phyloP scores from a whole-genome alignment of 768 basidiomycete species.

The Russula vinacea region DNA sequence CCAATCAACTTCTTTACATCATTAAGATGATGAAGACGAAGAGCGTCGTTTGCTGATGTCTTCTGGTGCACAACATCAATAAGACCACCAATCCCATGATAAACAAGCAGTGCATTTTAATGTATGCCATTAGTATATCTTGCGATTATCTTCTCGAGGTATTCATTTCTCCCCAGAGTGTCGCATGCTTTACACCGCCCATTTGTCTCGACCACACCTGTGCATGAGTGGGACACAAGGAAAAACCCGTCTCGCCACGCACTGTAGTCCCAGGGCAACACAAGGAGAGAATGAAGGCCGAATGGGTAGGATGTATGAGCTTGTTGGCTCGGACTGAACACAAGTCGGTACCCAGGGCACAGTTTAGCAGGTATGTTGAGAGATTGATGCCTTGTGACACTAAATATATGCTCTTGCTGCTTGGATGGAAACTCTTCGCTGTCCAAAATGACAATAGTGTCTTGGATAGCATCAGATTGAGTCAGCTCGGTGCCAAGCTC shows the following conservation, averaged over 20 bases:
- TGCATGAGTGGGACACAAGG: neutral
- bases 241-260: neutral
- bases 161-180: neutral
- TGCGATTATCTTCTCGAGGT: neutral
- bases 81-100: neutral
- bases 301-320: neutral
- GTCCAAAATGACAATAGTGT: neutral
- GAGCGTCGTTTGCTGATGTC: neutral
- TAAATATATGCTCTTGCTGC: neutral
- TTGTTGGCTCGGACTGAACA: neutral
- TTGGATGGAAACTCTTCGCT: neutral
- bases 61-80: neutral
- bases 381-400: neutral
- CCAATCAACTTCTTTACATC: neutral
- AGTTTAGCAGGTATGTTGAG: neutral
- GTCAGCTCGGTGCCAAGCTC: too few species aligned
- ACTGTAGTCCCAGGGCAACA: neutral
- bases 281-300: neutral
- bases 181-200: neutral
- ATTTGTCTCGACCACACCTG: neutral
- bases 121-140: neutral
- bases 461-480: neutral
- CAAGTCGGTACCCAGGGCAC: neutral
- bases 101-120: neutral
- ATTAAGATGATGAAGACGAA: neutral